Evolutionary conservation across 305 asterid genomes (phyloP).

Genomic region (Andrographis paniculata): DNA sequence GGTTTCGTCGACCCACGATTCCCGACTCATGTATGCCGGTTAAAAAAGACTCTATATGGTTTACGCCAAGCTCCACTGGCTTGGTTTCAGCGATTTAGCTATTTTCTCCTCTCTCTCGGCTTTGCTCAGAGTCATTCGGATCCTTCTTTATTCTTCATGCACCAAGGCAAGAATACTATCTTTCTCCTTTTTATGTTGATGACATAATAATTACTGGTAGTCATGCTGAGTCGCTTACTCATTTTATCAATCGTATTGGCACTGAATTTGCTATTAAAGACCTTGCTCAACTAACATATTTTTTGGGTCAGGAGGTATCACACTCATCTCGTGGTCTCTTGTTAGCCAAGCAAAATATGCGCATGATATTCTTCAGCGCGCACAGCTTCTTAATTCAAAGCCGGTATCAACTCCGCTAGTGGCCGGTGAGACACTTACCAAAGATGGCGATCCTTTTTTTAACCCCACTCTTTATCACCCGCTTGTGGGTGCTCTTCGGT

Average conservation of each 20-base stretch:
- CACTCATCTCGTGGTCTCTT: neutral
- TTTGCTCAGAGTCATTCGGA: too few species aligned
- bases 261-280: neutral
- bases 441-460: neutral
- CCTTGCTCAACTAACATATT: neutral
- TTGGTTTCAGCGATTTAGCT: too few species aligned
- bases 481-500: neutral
- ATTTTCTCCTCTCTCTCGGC: too few species aligned
- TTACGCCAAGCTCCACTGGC: too few species aligned
- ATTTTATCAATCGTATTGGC: neutral
- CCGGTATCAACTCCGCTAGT: too few species aligned
- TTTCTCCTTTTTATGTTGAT: neutral
- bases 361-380: neutral
- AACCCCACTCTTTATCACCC: neutral
- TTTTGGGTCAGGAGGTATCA: neutral
- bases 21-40: too few species aligned
- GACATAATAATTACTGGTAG: constrained; percentile 1
- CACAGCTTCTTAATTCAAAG: neutral
- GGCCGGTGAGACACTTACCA: neutral
- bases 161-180: neutral
- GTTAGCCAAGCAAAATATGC: neutral
- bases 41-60: too few species aligned
- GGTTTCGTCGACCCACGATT: too few species aligned
- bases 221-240: neutral
- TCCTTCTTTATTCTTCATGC: neutral